Percentiles rank a stretch among this genome's conserved stretches.
Conservation (phyloP, 1,284 basidiomycete genomes). For the Boletellus deceptivus region DNA sequence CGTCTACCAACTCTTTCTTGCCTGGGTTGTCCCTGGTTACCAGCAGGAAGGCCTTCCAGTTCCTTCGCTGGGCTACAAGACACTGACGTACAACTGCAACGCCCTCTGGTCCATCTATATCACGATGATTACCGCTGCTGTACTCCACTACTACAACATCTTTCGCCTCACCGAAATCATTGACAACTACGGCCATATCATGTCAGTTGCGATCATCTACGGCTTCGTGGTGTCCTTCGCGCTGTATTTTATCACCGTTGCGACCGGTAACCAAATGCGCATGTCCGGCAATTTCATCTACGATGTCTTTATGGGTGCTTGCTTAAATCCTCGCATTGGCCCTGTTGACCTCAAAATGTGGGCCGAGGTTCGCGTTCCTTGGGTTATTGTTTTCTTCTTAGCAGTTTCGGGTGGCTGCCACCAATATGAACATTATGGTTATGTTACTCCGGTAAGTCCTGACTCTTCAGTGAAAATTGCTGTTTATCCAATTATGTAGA, state of each 20-base stretch:
- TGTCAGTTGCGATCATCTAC: constrained; percentile 94
- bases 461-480: background rate
- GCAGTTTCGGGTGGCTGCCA: constrained; percentile 92
- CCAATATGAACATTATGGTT: constrained; percentile 91
- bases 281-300: constrained; percentile 95
- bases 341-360: constrained; percentile 98
- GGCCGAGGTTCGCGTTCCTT: constrained; percentile 97
- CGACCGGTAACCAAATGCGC: constrained; percentile 79
- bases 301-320: constrained; percentile 96
- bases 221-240: constrained; percentile 82
- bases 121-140: constrained; percentile 76
- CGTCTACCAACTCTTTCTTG: constrained; percentile 87
- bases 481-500: constrained; percentile 45
- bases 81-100: constrained; percentile 96
- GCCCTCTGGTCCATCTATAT: constrained; percentile 86
- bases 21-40: constrained; percentile 89
- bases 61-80: constrained; percentile 88
- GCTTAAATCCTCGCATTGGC: constrained; percentile 93
- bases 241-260: constrained; percentile 76
- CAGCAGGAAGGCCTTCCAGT: constrained; percentile 93
- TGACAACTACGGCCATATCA: constrained; percentile 94
- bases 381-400: constrained; percentile 95
- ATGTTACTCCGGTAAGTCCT: constrained; percentile 79
- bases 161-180: constrained; percentile 96
- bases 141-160: constrained; percentile 77